phyloP scores from a whole-genome alignment of 768 basidiomycete genomes.

The Strobilomyces echinocephalus region DNA sequence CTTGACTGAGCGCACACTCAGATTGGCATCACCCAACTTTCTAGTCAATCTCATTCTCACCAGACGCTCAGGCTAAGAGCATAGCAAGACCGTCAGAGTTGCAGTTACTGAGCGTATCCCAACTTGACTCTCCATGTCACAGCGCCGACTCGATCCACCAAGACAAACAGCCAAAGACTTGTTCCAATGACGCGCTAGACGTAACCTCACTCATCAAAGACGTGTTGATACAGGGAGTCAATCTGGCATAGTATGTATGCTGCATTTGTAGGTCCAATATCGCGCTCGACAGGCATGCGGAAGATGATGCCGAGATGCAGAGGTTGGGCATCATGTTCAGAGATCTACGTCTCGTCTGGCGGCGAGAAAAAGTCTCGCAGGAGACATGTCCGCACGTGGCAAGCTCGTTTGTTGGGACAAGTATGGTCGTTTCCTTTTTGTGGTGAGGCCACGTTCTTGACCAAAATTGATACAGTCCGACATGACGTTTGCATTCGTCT shows the following conservation, averaged over 20 bases:
- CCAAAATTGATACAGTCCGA: slow-evolving; percentile 49
- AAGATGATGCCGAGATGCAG: slow-evolving; percentile 31
- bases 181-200: too few relatives aligned
- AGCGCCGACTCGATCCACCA: too few relatives aligned
- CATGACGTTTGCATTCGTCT: slow-evolving; percentile 59
- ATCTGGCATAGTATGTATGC: not conserved
- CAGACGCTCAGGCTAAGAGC: too few relatives aligned
- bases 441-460: too few relatives aligned
- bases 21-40: too few relatives aligned
- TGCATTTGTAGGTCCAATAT: not conserved
- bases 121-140: too few relatives aligned
- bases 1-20: too few relatives aligned
- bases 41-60: too few relatives aligned
- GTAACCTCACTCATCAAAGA: not conserved
- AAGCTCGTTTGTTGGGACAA: slow-evolving; percentile 75
- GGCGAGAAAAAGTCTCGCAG: slow-evolving; percentile 43
- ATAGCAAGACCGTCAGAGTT: too few relatives aligned
- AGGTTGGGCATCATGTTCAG: slow-evolving; percentile 49
- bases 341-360: slow-evolving; percentile 44
- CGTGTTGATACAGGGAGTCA: slow-evolving; percentile 12
- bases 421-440: too few relatives aligned
- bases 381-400: slow-evolving; percentile 59
- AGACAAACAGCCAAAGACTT: too few relatives aligned
- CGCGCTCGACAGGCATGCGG: slow-evolving; percentile 25
- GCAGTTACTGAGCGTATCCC: too few relatives aligned